phyloP scores from a whole-genome alignment of 1,284 basidiomycete genomes.

The Apiotrichum montevideense region DNA sequence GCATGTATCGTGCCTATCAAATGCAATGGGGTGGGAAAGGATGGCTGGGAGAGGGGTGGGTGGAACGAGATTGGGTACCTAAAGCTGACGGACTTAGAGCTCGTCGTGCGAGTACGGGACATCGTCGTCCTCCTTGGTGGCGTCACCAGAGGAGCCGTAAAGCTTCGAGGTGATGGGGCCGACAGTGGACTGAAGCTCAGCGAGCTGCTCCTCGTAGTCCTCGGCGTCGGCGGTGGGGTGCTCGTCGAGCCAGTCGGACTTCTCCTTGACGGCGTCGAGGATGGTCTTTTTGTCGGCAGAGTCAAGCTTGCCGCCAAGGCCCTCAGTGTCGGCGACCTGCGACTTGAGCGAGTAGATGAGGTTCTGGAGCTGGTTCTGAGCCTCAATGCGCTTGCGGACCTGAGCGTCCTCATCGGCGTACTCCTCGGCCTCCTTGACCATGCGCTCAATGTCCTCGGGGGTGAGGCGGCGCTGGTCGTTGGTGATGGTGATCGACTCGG shows the following conservation, averaged over 20 bases:
- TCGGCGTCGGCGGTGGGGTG: slow-evolving; percentile 71
- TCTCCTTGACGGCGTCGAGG: slow-evolving; percentile 75
- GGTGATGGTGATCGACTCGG: slow-evolving; percentile 79
- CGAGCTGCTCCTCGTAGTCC: slow-evolving; percentile 85
- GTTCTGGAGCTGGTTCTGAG: slow-evolving; percentile 26
- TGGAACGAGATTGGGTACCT: not conserved
- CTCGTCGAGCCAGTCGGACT: slow-evolving; percentile 83
- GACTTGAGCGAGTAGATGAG: slow-evolving; percentile 69
- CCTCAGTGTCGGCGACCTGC: slow-evolving; percentile 78
- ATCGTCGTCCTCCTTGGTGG: slow-evolving; percentile 24
- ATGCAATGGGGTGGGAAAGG: not conserved
- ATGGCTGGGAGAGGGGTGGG: too few species aligned
- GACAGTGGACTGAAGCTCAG: slow-evolving; percentile 65
- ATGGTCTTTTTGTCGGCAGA: slow-evolving; percentile 86
- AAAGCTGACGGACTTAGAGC: slow-evolving; percentile 30
- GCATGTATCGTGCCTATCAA: not conserved
- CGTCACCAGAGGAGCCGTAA: slow-evolving; percentile 53
- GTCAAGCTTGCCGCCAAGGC: slow-evolving; percentile 80
- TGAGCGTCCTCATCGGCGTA: slow-evolving; percentile 77
- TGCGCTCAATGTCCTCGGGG: slow-evolving; percentile 82
- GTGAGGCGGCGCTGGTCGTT: slow-evolving; percentile 65
- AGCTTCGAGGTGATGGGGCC: slow-evolving; percentile 72
- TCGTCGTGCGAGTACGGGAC: slow-evolving; percentile 46
- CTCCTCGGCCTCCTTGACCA: slow-evolving; percentile 88
- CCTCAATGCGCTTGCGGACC: slow-evolving; percentile 80